Percentiles rank a stretch among this genome's conserved stretches.
Conservation (phyloP, 2,329 filamentous ascomycete species). For the Fusarium verticillioides region DNA sequence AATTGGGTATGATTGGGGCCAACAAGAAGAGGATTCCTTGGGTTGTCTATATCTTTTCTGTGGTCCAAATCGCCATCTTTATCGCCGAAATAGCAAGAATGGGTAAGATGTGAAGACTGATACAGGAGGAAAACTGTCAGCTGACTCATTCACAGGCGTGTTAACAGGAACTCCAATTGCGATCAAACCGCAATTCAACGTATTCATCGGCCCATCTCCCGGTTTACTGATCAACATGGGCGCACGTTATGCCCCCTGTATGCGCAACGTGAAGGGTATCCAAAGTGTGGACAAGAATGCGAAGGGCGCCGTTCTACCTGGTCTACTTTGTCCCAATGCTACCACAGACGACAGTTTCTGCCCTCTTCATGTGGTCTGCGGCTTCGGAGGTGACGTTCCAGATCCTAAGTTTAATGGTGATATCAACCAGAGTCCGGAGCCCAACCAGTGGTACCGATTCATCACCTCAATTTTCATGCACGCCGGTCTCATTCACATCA, state of each 20-base stretch:
- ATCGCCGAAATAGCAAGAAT: conserved; percentile 88
- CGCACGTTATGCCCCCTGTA: conserved; percentile 90
- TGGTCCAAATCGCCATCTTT: conserved; percentile 85
- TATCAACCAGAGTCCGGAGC: conserved; percentile 65
- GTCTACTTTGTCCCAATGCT: conserved; percentile 85
- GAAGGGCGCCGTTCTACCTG: conserved; percentile 46
- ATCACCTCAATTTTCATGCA: conserved; percentile 96
- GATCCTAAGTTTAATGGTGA: conserved; percentile 70
- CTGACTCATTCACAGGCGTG: conserved; percentile 62
- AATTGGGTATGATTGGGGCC: conserved; percentile 69
- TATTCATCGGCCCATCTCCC: conserved; percentile 94
- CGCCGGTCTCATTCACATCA: conserved; percentile 92
- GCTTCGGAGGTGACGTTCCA: conserved; percentile 75
- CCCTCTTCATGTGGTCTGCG: conserved; percentile 82
- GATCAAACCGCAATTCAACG: conserved; percentile 89
- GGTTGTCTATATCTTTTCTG: conserved; percentile 83
- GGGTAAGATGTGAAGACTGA: conserved; percentile 62
- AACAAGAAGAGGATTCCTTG: conserved; percentile 73
- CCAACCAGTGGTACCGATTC: conserved; percentile 97
- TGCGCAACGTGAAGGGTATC: conserved; percentile 82
- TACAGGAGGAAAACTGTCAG: not conserved
- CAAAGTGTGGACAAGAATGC: conserved; percentile 58
- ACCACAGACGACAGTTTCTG: conserved; percentile 73
- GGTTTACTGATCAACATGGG: conserved; percentile 98
- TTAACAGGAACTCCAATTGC: conserved; percentile 82